phyloP scores from a whole-genome alignment of 2,329 filamentous ascomycete species.

The Westerdykella ornata region DNA sequence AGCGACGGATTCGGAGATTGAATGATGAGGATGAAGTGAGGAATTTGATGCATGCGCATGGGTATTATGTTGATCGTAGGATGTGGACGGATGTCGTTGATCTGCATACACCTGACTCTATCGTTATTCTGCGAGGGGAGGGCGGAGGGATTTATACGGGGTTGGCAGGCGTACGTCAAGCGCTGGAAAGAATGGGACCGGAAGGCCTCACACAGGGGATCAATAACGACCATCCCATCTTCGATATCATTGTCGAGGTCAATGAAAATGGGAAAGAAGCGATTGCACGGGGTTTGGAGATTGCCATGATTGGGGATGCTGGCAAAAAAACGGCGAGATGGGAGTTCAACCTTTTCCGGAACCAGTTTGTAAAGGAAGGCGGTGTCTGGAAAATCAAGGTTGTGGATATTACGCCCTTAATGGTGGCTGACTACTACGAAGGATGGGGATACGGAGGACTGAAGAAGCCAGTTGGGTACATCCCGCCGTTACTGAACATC shows the following conservation, averaged over 20 bases:
- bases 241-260: conserved; percentile 20
- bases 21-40: conserved; percentile 22
- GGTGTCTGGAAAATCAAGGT: conserved; percentile 14
- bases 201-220: conserved; percentile 17
- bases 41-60: conserved; percentile 20
- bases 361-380: conserved; percentile 16
- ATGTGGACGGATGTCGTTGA: conserved; percentile 25
- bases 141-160: conserved; percentile 9
- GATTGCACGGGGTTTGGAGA: conserved; percentile 16
- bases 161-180: conserved; percentile 10
- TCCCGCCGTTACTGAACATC: conserved; percentile 13
- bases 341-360: conserved; percentile 23
- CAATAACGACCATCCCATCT: conserved; percentile 22
- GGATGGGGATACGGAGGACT: conserved; percentile 17
- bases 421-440: conserved; percentile 20
- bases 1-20: conserved; percentile 11
- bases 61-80: conserved; percentile 20
- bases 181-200: conserved; percentile 18
- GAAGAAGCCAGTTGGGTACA: conserved; percentile 5
- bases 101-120: conserved; percentile 10
- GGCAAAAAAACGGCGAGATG: conserved; percentile 14
- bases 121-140: conserved; percentile 6
- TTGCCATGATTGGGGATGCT: conserved; percentile 19
- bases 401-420: conserved; percentile 15
- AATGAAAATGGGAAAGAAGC: conserved; percentile 11